Evolutionary conservation across 352 stramenopile genomes (phyloP).

Genomic region (Globisporangium spinosum): DNA sequence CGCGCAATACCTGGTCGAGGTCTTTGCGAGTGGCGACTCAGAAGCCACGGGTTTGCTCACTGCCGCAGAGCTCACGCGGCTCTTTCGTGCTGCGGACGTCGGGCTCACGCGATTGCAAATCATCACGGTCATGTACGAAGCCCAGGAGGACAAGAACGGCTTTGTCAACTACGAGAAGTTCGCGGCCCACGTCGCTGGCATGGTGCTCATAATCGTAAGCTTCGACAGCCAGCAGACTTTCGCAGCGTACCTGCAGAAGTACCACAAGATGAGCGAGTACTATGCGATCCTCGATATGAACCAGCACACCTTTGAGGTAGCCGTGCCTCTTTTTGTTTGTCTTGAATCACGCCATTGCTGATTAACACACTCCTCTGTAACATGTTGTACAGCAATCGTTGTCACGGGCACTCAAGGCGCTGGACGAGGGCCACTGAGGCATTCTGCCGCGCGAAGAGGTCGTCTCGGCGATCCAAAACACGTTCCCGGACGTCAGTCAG

Average conservation of each 20-base stretch:
- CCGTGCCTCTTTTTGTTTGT: not conserved
- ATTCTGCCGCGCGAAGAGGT: slow-evolving; percentile 57
- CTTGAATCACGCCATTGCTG: not conserved
- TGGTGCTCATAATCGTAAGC: slow-evolving; percentile 63
- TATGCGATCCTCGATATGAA: slow-evolving; percentile 77
- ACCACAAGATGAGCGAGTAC: slow-evolving; percentile 74
- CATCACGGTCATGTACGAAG: slow-evolving; percentile 60
- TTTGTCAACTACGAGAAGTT: slow-evolving; percentile 80
- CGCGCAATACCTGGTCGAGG: slow-evolving; percentile 65
- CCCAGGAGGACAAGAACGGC: slow-evolving; percentile 70
- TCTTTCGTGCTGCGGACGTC: slow-evolving; percentile 59
- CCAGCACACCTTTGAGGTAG: slow-evolving; percentile 73
- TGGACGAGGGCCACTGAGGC: slow-evolving; percentile 58
- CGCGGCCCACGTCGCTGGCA: slow-evolving; percentile 52
- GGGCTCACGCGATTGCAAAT: slow-evolving; percentile 78
- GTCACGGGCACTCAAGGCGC: slow-evolving; percentile 50
- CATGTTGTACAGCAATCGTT: slow-evolving; percentile 43
- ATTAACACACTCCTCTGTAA: not conserved
- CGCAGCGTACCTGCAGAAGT: slow-evolving; percentile 50
- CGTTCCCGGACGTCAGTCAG: slow-evolving; percentile 58
- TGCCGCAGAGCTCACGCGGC: slow-evolving; percentile 50
- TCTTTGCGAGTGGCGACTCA: slow-evolving; percentile 65
- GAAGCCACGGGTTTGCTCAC: slow-evolving; percentile 62
- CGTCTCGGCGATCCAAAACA: slow-evolving; percentile 47
- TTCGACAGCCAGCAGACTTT: slow-evolving; percentile 66